Evolutionary conservation across 2,329 filamentous ascomycete species (phyloP).

Genomic region (Talaromyces sp.): DNA sequence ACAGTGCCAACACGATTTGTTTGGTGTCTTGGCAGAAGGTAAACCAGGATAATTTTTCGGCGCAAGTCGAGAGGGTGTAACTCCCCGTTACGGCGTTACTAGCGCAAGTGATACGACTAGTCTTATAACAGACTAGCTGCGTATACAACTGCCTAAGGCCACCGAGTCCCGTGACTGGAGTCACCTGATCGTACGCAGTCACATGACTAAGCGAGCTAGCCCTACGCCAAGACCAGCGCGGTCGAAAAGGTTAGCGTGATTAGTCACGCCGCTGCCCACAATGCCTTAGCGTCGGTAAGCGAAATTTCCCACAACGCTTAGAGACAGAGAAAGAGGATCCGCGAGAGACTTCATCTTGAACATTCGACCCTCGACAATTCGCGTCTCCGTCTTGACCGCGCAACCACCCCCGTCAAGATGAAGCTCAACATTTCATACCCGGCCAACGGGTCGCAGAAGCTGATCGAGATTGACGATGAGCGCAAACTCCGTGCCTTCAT

Average conservation of each 20-base stretch:
- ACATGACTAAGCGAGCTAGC: slow-evolving; percentile 22
- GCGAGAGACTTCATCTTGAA: slow-evolving; percentile 25
- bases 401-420: slow-evolving; percentile 57
- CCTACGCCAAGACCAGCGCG: slow-evolving; percentile 25
- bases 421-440: slow-evolving; percentile 83
- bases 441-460: slow-evolving; percentile 99
- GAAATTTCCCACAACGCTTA: slow-evolving; percentile 19
- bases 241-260: slow-evolving; percentile 28
- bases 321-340: slow-evolving; percentile 21
- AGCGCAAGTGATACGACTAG: not conserved
- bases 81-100: not conserved
- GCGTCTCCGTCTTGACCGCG: slow-evolving; percentile 48
- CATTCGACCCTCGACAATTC: slow-evolving; percentile 41
- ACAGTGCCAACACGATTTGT: not conserved
- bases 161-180: not conserved
- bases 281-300: slow-evolving; percentile 17
- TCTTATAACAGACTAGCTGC: not conserved
- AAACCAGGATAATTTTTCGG: too few species aligned
- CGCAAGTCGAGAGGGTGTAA: too few species aligned
- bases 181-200: slow-evolving; percentile 11
- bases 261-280: slow-evolving; percentile 22
- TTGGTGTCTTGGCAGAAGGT: not conserved
- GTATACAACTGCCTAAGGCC: not conserved
- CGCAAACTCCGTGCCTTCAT: slow-evolving; percentile 98
- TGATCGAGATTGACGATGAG: slow-evolving; percentile 99